These are phyloP conservation scores for Citrus inodora DNA, from an alignment of 345 rosid species.

Conservation along the genomic window DNA sequence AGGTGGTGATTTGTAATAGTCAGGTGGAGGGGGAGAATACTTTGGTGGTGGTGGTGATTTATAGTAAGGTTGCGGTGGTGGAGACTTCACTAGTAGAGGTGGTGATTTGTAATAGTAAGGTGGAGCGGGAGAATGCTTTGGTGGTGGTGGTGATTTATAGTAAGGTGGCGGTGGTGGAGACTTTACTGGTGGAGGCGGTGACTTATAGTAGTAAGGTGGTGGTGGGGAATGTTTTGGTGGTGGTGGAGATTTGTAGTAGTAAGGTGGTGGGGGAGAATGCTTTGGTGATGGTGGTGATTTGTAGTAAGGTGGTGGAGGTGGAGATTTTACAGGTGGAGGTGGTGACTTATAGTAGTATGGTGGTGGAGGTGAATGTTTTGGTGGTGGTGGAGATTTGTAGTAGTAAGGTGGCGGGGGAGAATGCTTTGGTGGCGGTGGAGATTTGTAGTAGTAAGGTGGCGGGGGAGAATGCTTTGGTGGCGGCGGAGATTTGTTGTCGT, in stretches of 20 bases:
- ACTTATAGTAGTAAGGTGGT: too few species aligned
- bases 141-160: too few species aligned
- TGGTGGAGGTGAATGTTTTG: neutral
- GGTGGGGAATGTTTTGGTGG: neutral
- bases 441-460: neutral
- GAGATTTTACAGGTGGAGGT: neutral
- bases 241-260: too few species aligned
- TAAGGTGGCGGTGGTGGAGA: neutral
- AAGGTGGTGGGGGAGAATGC: too few species aligned
- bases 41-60: too few species aligned
- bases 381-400: neutral
- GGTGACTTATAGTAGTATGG: conserved; percentile 4
- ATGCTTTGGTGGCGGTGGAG: neutral
- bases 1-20: neutral
- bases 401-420: neutral
- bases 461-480: neutral
- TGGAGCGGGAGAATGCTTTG: too few species aligned
- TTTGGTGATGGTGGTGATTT: neutral
- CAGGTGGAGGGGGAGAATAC: too few species aligned
- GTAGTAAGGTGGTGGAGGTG: conserved; percentile 16
- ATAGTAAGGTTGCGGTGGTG: too few species aligned
- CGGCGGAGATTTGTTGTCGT: rapidly evolving
- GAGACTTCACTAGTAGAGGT: too few species aligned
- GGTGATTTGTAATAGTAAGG: too few species aligned
- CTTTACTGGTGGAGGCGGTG: neutral